Base-by-base conservation (phyloP, 345 rosid species). In the Aethionema arabicum region DNA sequence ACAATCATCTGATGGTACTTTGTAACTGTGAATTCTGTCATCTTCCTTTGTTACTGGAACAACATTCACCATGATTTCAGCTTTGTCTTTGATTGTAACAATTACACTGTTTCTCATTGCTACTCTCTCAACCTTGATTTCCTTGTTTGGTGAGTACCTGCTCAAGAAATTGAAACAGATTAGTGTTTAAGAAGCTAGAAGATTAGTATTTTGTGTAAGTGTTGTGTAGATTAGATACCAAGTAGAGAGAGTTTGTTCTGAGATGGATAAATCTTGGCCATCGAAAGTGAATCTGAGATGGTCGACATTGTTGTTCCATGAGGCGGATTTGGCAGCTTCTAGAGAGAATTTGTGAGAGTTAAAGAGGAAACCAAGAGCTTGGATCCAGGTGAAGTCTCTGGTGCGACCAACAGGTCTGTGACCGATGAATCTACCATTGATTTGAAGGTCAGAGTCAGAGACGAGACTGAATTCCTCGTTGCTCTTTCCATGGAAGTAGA, bases 11-110 rank as follows among this genome's bases (percentile, higher is more conserved):
- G 73, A 63, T 15, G 89, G 88, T 15, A 86, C 66, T 48, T 79
- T 83, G 70, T 83, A 86, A 63, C 64, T 80, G 38, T 80, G 86
- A 46, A 81, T 48, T 12, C 72, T 79, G 47, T 89, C 83, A 39
- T 86, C 95, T 79, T 89, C 87, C 66, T 82, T 76, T 0, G 82
- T 86, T 5, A 90, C 85, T 4, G 91, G 91, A 45, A 86, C 84
- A 1, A 76, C 91, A 59, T 75, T 84, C 61, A 89, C 71, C 50
- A 74, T 74, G 39, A 86, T 80, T 75, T 83, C 89, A 0, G 74
- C 80, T 5, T 71, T 49, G 16, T 79, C 82, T 14, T 67, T 65
- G 4, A 89, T 36, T 8, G 74, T 76, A 41, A 86, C 72, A 10
- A 62, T 29, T 33, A 70, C 83, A 41, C 83, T 81, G 69, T 84